Evolutionary conservation across 2,329 filamentous ascomycete species (phyloP), one percentile per base, ranked within the genome.

Genomic region (Chalaropsis thielavioides): DNA sequence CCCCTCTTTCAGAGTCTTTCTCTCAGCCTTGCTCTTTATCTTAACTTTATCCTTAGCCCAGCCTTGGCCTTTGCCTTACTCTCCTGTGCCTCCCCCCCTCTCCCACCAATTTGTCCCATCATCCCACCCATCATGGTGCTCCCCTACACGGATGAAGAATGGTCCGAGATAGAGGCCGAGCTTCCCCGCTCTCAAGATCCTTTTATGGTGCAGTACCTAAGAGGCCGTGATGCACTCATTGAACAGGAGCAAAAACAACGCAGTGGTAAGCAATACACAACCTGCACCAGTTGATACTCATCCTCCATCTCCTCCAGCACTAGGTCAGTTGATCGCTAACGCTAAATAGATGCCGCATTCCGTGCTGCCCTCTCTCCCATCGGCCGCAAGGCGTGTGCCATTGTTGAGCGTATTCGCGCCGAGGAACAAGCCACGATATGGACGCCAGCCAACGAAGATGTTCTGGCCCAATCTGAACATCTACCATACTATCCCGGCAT

Each of bases 201-300:
- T 0, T 91, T 95, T 73, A 82, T 96, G 59, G 84, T 90, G 70
- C 85, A 92, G 72, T 96, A 95, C 72, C 77, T 95, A 46, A 76
- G 83, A 54, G 90, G 90, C 24, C 83, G 92, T 62, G 81, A 87
- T 70, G 85, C 84, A 31, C 80, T 97, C 63, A 87, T 96, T 66
- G 80, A 80, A 19, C 83, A 95, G 72, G 94, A 97, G 74, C 86
- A 89, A 74, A 88, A 85, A 92, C 67, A 91, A 90, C 73, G 91
- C 90, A 68, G 70, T 71, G 66, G 66, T 67, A 59, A 44, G 61
- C 22, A 13, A 22, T 22, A 46, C 8, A 64, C 62, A 64, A 8
- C 19, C 19, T 2, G 46, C 19, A 15, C 8, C 10, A 13, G n/a
- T 24, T 13, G 10, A 51, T 5, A 2, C 24, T 24, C 24, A 24